phyloP scores from a whole-genome alignment of 108 stramenopile genomes.

The Nitzschia sp. region DNA sequence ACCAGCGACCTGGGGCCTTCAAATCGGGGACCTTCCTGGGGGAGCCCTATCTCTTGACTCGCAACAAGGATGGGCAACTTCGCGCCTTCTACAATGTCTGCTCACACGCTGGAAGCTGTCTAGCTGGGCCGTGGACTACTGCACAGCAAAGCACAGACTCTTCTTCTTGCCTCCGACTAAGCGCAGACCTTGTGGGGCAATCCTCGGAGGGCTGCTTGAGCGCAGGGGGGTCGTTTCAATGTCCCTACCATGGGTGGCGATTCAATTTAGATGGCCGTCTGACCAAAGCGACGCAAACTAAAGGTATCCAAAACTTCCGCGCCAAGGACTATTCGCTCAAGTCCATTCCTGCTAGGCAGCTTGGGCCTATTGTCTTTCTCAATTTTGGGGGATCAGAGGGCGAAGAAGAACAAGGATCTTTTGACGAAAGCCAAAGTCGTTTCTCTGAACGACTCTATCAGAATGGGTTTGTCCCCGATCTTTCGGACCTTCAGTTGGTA shows the following conservation, averaged over 20 bases:
- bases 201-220: not conserved
- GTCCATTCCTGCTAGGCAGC: not conserved
- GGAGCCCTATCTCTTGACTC: slow-evolving; percentile 16
- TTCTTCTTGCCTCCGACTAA: not conserved
- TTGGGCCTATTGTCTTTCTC: slow-evolving; percentile 31
- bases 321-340: slow-evolving; percentile 27
- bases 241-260: slow-evolving; percentile 50
- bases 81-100: slow-evolving; percentile 42
- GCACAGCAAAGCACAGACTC: not conserved
- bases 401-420: not conserved
- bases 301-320: slow-evolving; percentile 29
- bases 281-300: slow-evolving; percentile 37
- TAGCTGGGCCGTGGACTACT: slow-evolving; percentile 27
- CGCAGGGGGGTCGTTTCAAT: slow-evolving; percentile 4
- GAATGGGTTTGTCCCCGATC: slow-evolving; percentile 18
- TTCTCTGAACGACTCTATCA: slow-evolving; percentile 8
- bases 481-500: slow-evolving; percentile 7
- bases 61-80: slow-evolving; percentile 4
- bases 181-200: not conserved
- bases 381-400: not conserved
- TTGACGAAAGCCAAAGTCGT: not conserved
- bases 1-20: slow-evolving; percentile 1
- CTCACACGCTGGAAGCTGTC: slow-evolving; percentile 29
- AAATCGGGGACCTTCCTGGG: slow-evolving; percentile 11
- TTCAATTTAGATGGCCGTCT: slow-evolving; percentile 34